Conservation (phyloP, 495 filamentous ascomycete species). For the Diplogelasinospora grovesii region DNA sequence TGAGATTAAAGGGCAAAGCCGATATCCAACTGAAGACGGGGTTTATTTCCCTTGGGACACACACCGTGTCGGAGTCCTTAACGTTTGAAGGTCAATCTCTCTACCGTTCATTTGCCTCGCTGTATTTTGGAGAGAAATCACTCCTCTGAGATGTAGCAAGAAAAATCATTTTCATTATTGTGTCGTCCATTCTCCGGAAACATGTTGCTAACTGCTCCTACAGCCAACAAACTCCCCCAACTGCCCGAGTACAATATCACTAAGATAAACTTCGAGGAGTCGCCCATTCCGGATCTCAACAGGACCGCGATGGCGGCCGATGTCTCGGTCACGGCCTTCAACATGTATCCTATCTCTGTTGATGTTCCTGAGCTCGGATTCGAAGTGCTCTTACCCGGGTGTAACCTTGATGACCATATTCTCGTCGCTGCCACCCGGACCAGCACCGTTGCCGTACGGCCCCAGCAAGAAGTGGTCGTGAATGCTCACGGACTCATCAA, state of each 20-base stretch:
- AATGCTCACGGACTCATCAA: conserved; percentile 62
- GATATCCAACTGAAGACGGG: conserved; percentile 68
- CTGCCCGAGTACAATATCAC: conserved; percentile 74
- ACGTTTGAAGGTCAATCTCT: conserved; percentile 72
- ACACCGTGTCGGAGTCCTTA: conserved; percentile 62
- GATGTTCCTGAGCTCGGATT: conserved; percentile 75
- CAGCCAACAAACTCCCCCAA: conserved; percentile 60
- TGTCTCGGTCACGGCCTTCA: conserved; percentile 58
- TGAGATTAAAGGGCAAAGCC: conserved; percentile 65
- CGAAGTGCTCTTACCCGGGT: conserved; percentile 74
- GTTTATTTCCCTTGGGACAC: conserved; percentile 65
- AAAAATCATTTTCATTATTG: neutral
- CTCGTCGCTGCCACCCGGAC: conserved; percentile 65
- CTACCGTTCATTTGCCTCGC: conserved; percentile 47
- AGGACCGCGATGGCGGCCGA: conserved; percentile 68
- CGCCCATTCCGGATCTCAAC: conserved; percentile 36
- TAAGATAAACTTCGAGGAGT: conserved; percentile 67
- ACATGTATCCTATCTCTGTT: conserved; percentile 69
- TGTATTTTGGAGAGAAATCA: conserved; percentile 46
- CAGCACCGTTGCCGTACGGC: conserved; percentile 53
- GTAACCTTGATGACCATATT: conserved; percentile 61
- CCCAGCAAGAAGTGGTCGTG: conserved; percentile 57
- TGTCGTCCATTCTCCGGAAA: conserved; percentile 6
- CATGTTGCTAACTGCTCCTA: conserved; percentile 25
- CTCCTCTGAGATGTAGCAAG: conserved; percentile 24